Evolutionary conservation across 306 rosid species (phyloP).

Genomic region (Malus orientalis): DNA sequence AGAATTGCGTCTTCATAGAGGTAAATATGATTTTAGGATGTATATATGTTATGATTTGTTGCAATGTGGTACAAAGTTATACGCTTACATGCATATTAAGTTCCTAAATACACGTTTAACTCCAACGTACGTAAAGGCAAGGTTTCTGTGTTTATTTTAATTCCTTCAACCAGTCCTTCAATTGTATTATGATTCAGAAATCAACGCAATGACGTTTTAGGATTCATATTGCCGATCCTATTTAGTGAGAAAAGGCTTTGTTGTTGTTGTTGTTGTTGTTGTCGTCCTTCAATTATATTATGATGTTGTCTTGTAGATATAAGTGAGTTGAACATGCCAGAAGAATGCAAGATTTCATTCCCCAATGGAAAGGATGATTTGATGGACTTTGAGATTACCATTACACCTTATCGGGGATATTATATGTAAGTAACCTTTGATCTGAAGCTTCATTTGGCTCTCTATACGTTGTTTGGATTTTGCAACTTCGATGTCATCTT

Average conservation of each 20-base stretch:
- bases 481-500: not conserved
- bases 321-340: slow-evolving; percentile 33
- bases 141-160: not conserved
- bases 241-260: too few relatives aligned
- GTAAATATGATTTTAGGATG: not conserved
- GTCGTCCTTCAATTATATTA: not conserved
- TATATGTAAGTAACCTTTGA: slow-evolving; percentile 23
- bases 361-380: slow-evolving; percentile 35
- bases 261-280: not conserved
- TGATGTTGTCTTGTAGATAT: slow-evolving; percentile 18
- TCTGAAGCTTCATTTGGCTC: too few relatives aligned
- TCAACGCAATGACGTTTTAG: too few relatives aligned
- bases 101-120: not conserved
- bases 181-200: too few relatives aligned
- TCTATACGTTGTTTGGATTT: not conserved
- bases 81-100: too few relatives aligned
- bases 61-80: not conserved
- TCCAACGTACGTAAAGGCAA: not conserved
- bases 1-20: slow-evolving; percentile 42
- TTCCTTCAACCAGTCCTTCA: not conserved
- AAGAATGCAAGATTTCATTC: slow-evolving; percentile 26
- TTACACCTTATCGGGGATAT: slow-evolving; percentile 35
- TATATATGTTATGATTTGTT: not conserved
- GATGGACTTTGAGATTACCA: slow-evolving; percentile 35
- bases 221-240: too few relatives aligned